Evolutionary conservation across 2,329 filamentous ascomycete species (phyloP), one percentile per base, ranked within the genome.

Genomic region (Ceratocystis cubensis): DNA sequence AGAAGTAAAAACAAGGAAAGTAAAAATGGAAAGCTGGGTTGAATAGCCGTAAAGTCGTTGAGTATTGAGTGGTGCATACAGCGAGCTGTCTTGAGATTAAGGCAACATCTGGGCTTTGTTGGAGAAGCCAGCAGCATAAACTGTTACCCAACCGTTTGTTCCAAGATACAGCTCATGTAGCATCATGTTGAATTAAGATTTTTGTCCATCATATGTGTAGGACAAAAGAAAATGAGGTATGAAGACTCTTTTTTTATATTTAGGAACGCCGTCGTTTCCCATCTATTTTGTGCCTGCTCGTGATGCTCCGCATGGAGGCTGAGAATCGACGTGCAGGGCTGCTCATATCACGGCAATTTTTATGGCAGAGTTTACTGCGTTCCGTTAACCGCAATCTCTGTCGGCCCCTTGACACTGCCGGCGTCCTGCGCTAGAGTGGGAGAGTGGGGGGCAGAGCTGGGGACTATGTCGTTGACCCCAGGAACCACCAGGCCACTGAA

Each of bases 401-500:
- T 44, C 30, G 41, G 46, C 37, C 63, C 64, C 41, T 6, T 48
- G 53, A 28, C 37, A 33, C 48, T 44, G 41, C 28, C 48, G 17
- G 64, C 66, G 68, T 68, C 65, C 64, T 64, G 65, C 62, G 63
- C 63, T 50, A 63, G 25, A 33, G 33, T 50, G 25, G 64, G 62
- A 22, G 64, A 64, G 59, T 50, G 45, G 25, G 61, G 45, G 17
- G 69, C 66, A 8, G 63, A 66, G 37, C 61, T 66, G 22, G 62
- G 64, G 20, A 67, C 63, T 56, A 65, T 25, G 63, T 69, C 63
- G 69, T 89, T 82, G 63, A 91, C 77, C 69, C 86, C 82, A 59
- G 84, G 77, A n/a, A 89, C 84, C 69, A 82, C 75, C 2, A 99
- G 81, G 28, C 85, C 91, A 17, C 92, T 83, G 74, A 99, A 94